Conservation (phyloP, 371 early-diverging fungal species). For the Fennellomyces sp. region DNA sequence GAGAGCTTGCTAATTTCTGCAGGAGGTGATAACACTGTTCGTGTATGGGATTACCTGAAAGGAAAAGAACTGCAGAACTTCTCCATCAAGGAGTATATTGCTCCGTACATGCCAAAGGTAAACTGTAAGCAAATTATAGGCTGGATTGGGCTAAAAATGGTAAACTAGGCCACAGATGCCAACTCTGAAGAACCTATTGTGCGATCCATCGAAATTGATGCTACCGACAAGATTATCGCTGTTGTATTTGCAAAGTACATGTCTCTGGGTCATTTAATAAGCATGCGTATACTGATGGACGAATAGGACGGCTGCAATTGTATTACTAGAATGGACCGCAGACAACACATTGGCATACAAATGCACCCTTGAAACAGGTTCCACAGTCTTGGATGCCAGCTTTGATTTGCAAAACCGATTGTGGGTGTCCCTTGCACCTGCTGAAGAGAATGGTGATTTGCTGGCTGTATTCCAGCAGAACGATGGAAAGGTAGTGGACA, state of each 20-base stretch:
- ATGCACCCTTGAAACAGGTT: conserved; percentile 25
- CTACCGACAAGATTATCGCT: conserved; percentile 21
- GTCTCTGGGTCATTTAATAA: neutral
- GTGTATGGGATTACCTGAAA: conserved; percentile 75
- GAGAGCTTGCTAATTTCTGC: conserved; percentile 71
- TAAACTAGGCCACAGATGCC: conserved; percentile 43
- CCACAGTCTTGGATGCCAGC: conserved; percentile 30
- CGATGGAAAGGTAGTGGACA: conserved; percentile 20
- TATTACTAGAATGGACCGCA: conserved; percentile 34
- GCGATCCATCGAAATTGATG: conserved; percentile 21
- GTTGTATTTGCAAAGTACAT: conserved; percentile 46
- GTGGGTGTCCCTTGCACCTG: conserved; percentile 37
- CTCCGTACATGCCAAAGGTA: conserved; percentile 45
- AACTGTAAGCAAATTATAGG: neutral
- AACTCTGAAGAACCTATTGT: conserved; percentile 47
- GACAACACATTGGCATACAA: conserved; percentile 24
- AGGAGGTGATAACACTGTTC: conserved; percentile 85
- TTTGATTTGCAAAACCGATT: conserved; percentile 33
- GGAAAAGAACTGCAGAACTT: conserved; percentile 47
- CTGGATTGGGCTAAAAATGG: no score
- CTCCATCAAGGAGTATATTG: conserved; percentile 44
- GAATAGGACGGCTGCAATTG: conserved; percentile 31
- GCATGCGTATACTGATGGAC: neutral
- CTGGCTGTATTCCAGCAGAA: conserved; percentile 17
- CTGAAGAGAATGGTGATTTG: conserved; percentile 14